Conservation (phyloP, 345 rosid genomes). For the Stellera chamaejasme region DNA sequence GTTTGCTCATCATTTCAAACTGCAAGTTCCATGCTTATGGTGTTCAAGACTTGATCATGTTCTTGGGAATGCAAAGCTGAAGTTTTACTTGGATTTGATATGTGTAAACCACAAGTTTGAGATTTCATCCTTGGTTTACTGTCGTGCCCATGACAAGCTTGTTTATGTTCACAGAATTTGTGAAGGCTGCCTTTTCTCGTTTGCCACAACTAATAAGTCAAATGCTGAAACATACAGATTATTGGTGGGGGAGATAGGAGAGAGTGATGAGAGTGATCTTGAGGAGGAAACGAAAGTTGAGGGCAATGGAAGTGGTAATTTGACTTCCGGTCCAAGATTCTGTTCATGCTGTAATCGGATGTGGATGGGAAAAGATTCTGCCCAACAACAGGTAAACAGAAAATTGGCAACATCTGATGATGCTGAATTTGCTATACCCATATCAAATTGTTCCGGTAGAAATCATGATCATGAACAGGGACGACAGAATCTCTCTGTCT, state of each 20-base stretch:
- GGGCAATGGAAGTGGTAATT: slow-evolving; percentile 12
- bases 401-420: slow-evolving; percentile 20
- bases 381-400: slow-evolving; percentile 21
- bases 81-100: slow-evolving; percentile 58
- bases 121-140: slow-evolving; percentile 72
- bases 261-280: slow-evolving; percentile 29
- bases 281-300: slow-evolving; percentile 24
- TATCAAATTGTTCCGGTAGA: slow-evolving; percentile 16
- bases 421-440: slow-evolving; percentile 25
- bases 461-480: slow-evolving; percentile 13
- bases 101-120: slow-evolving; percentile 76
- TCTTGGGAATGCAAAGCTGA: slow-evolving; percentile 37
- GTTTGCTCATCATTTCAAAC: slow-evolving; percentile 47
- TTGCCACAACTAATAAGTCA: slow-evolving; percentile 64
- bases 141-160: slow-evolving; percentile 74
- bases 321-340: slow-evolving; percentile 16
- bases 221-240: slow-evolving; percentile 79
- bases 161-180: slow-evolving; percentile 78
- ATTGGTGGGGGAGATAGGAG: slow-evolving; percentile 71
- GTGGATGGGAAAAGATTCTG: slow-evolving; percentile 32
- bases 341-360: slow-evolving; percentile 72
- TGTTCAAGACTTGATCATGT: slow-evolving; percentile 92
- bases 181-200: slow-evolving; percentile 70
- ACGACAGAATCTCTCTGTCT: slow-evolving; percentile 14
- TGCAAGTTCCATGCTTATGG: slow-evolving; percentile 68